Evolutionary conservation across 2,329 filamentous ascomycete species (phyloP).

Genomic region (Ilyonectria robusta): DNA sequence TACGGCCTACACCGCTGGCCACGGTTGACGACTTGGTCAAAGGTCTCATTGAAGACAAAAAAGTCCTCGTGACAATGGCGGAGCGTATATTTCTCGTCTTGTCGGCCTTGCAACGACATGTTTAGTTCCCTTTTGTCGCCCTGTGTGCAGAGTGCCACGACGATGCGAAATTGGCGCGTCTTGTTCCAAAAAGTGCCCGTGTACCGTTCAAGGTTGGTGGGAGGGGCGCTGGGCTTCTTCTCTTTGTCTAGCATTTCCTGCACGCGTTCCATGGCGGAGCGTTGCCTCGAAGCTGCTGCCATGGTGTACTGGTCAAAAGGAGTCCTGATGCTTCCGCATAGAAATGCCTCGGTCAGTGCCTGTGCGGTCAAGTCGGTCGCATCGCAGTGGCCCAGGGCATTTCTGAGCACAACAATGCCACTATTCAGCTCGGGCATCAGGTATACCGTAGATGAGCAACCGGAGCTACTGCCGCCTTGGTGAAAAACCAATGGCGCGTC

Average conservation of each 20-base stretch:
- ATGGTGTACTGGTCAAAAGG: background rate
- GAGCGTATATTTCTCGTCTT: background rate
- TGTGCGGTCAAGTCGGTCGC: conserved; percentile 2
- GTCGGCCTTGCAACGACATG: conserved; percentile 1
- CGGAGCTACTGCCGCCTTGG: background rate
- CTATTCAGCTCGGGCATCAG: background rate
- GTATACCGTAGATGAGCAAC: too few species aligned
- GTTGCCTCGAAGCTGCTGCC: background rate
- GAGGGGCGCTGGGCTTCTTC: background rate
- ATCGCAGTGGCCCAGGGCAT: conserved; percentile 5
- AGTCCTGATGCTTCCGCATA: background rate
- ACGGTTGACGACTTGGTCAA: conserved; percentile 1
- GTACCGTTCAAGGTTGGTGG: background rate
- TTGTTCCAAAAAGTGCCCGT: conserved; percentile 7
- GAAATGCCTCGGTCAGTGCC: background rate
- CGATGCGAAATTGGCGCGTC: background rate
- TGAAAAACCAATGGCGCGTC: background rate
- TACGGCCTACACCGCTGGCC: conserved; percentile 5
- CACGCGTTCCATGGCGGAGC: background rate
- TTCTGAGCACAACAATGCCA: background rate
- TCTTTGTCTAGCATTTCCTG: background rate
- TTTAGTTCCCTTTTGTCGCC: background rate
- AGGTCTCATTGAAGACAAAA: conserved; percentile 3
- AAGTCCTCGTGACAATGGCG: background rate
- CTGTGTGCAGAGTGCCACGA: background rate